A percentile compares a stretch with the other conserved stretches of the same genome.
These are phyloP conservation scores for Lenwebbia sp. DNA, from an alignment of 345 rosid genomes.

Conservation along the genomic window DNA sequence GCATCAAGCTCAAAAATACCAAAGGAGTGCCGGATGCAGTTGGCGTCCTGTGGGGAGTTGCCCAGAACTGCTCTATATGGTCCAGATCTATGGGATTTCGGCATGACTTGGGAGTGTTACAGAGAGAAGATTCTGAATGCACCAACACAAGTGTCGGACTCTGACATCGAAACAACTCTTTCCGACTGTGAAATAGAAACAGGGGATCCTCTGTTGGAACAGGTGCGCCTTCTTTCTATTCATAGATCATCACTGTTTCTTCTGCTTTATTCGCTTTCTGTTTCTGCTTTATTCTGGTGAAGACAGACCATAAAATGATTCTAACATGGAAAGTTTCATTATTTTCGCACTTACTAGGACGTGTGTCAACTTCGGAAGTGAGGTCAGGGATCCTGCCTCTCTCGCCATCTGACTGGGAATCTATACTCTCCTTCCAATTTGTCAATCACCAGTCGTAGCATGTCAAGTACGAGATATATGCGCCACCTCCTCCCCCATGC, in stretches of 20 bases:
- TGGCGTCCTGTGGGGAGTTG: background rate
- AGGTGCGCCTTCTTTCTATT: background rate
- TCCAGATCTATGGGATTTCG: too few species aligned
- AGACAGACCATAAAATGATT: background rate
- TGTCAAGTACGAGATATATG: background rate
- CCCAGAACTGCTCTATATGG: background rate
- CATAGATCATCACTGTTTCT: too few species aligned
- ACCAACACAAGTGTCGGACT: background rate
- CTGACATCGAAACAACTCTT: background rate
- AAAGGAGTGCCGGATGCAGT: background rate
- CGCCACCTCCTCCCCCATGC: background rate
- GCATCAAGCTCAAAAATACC: background rate
- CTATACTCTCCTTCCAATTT: too few species aligned
- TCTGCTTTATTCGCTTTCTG: background rate
- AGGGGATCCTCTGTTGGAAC: background rate
- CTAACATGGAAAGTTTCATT: background rate
- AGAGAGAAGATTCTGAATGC: background rate
- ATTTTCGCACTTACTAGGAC: too few species aligned
- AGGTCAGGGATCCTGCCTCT: background rate
- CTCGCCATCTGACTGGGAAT: background rate
- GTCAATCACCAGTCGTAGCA: background rate
- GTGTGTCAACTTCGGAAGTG: fast-evolving
- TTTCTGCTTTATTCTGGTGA: background rate
- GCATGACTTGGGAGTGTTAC: background rate
- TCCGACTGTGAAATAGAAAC: background rate